phyloP scores from a whole-genome alignment of 257 asterid genomes.

The Thymus quinquecostatus region DNA sequence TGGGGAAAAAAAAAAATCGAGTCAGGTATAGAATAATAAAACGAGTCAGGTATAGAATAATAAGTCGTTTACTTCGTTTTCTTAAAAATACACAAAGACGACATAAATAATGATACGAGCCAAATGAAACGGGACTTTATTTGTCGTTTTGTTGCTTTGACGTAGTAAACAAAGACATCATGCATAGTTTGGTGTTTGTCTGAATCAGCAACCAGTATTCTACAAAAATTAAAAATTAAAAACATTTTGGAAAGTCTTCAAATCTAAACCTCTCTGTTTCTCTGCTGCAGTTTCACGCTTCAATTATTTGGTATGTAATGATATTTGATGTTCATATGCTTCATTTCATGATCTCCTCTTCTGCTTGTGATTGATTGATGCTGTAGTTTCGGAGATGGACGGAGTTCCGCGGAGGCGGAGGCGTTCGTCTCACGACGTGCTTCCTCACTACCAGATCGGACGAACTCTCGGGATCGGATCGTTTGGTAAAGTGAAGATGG shows the following conservation, averaged over 20 bases:
- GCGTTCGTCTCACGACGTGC: conserved; percentile 9
- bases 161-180: conserved; percentile 37
- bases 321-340: too few relatives aligned
- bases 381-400: conserved; percentile 32
- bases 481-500: conserved; percentile 68
- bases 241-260: not conserved
- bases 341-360: not conserved
- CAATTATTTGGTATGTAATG: conserved; percentile 23
- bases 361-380: too few relatives aligned
- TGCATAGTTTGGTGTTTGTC: conserved; percentile 25
- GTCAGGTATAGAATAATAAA: too few relatives aligned
- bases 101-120: too few relatives aligned
- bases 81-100: too few relatives aligned
- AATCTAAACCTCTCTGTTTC: not conserved
- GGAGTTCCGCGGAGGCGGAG: conserved; percentile 18
- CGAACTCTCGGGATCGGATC: conserved; percentile 62
- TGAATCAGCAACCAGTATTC: conserved; percentile 22
- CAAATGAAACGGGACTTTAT: not conserved
- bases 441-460: conserved; percentile 51
- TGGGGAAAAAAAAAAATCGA: too few relatives aligned
- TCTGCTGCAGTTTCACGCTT: conserved; percentile 23
- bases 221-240: conserved; percentile 1
- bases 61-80: too few relatives aligned
- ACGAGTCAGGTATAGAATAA: too few relatives aligned
- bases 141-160: conserved; percentile 30